A percentile compares a stretch with the other conserved stretches of the same genome.
Conservation (phyloP, 2,329 filamentous ascomycete species). For the Aspergillus sp. region DNA sequence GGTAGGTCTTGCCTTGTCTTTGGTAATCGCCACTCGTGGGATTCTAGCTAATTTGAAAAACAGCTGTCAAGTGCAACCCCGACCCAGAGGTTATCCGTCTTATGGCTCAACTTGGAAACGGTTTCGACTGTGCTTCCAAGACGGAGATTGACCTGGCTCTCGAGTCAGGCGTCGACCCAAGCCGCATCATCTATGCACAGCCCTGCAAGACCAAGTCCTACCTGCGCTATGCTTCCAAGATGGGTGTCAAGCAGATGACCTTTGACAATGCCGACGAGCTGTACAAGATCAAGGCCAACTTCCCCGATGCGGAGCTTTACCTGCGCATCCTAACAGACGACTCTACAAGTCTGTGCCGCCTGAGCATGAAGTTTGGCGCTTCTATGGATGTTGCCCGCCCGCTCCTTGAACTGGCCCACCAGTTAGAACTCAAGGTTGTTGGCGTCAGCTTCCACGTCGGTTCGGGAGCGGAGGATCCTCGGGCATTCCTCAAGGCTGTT, state of each 20-base stretch:
- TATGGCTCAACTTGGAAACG: constrained; percentile 80
- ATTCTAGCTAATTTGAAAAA: constrained; percentile 4
- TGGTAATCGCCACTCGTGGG: neutral
- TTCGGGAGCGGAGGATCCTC: constrained; percentile 90
- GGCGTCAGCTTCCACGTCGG: constrained; percentile 98
- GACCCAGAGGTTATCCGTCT: constrained; percentile 85
- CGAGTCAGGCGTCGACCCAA: constrained; percentile 73
- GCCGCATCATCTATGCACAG: constrained; percentile 96
- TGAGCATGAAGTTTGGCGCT: constrained; percentile 97
- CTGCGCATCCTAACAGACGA: constrained; percentile 96
- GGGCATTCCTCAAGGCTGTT: constrained; percentile 85
- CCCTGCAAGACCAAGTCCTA: constrained; percentile 99
- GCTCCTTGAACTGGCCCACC: constrained; percentile 73
- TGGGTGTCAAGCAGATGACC: constrained; percentile 95
- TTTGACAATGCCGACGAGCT: constrained; percentile 98
- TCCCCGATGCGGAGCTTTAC: constrained; percentile 82
- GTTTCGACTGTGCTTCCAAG: constrained; percentile 98
- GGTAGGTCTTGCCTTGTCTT: constrained; percentile 50
- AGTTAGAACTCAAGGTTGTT: constrained; percentile 82
- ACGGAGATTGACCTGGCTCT: constrained; percentile 92
- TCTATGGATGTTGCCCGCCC: constrained; percentile 74
- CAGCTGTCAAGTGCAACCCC: constrained; percentile 98
- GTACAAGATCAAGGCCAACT: constrained; percentile 93
- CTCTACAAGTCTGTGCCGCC: constrained; percentile 84
- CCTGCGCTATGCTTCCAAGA: constrained; percentile 78